These are phyloP conservation scores for Telopea speciosissima DNA, from an alignment of 177 flowering plant genomes.

Conservation along the genomic window DNA sequence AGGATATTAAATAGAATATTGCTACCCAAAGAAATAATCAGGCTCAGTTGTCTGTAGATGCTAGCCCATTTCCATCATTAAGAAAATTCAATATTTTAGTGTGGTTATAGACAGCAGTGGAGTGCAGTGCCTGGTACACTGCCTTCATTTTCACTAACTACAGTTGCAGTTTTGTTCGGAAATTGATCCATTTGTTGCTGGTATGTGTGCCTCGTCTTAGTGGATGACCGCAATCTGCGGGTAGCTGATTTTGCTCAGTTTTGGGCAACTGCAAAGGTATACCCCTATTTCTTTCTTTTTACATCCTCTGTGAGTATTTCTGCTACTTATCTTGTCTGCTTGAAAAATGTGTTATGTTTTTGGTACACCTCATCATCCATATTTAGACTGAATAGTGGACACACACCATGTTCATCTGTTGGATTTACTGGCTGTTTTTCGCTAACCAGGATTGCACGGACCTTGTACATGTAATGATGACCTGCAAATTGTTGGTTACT, in stretches of 20 bases:
- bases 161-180: slow-evolving; percentile 88
- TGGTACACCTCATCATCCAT: slow-evolving; percentile 12
- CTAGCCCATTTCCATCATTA: slow-evolving; percentile 20
- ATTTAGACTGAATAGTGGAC: background rate
- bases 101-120: slow-evolving; percentile 51
- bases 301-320: slow-evolving; percentile 32
- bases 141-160: slow-evolving; percentile 80
- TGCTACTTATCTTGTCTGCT: slow-evolving; percentile 10
- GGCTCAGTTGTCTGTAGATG: slow-evolving; percentile 8
- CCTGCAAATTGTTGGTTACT: slow-evolving; percentile 1
- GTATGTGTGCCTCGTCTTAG: slow-evolving; percentile 96
- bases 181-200: slow-evolving; percentile 94
- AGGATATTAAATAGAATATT: background rate
- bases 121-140: slow-evolving; percentile 67
- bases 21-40: background rate
- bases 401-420: slow-evolving; percentile 3
- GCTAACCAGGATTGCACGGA: background rate
- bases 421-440: slow-evolving; percentile 8
- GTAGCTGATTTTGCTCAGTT: slow-evolving; percentile 99
- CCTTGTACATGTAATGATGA: background rate
- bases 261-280: slow-evolving; percentile 99
- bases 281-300: slow-evolving; percentile 51
- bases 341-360: slow-evolving; percentile 20
- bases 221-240: slow-evolving; percentile 99
- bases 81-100: slow-evolving; percentile 35